phyloP scores from a whole-genome alignment of 2,329 filamentous ascomycete species.

The Colletotrichum sp. region DNA sequence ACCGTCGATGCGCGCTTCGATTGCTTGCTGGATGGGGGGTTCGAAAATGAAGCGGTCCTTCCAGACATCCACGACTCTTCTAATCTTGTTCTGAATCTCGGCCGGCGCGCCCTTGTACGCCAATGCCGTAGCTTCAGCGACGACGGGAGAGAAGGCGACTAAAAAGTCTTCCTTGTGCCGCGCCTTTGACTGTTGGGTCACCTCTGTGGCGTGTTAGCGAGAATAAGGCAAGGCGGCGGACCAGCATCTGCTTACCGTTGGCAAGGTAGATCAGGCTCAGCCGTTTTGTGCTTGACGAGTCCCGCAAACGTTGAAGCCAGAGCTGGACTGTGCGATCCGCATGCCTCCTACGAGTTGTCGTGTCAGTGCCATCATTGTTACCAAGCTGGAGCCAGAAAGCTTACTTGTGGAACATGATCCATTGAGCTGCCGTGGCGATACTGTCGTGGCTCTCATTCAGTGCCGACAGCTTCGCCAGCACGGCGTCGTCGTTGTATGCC shows the following conservation, averaged over 20 bases:
- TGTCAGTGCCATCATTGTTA: neutral
- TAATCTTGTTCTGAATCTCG: constrained; percentile 87
- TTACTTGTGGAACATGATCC: constrained; percentile 93
- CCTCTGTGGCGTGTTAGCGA: constrained; percentile 65
- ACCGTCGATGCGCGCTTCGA: constrained; percentile 84
- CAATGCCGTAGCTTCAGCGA: constrained; percentile 87
- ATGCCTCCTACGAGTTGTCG: constrained; percentile 70
- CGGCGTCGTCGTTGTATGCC: constrained; percentile 95
- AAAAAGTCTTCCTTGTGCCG: constrained; percentile 93
- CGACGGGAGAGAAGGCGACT: constrained; percentile 86
- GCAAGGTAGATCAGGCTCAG: constrained; percentile 93
- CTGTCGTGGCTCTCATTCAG: constrained; percentile 98
- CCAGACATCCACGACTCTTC: constrained; percentile 94
- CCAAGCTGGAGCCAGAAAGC: neutral
- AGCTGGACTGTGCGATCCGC: constrained; percentile 90
- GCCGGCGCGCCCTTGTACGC: constrained; percentile 89
- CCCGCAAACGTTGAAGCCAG: constrained; percentile 89
- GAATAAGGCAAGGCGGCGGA: neutral
- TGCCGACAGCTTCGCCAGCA: constrained; percentile 91
- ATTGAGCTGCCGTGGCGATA: constrained; percentile 95
- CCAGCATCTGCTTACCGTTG: constrained; percentile 69
- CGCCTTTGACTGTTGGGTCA: constrained; percentile 94
- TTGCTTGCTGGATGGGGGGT: constrained; percentile 74
- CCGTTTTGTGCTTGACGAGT: constrained; percentile 84
- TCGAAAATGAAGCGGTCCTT: constrained; percentile 87